Percentiles rank a stretch among this genome's conserved stretches.
phyloP scores from a whole-genome alignment of 2,329 filamentous ascomycete species.

The Akanthomyces dipterigenus region DNA sequence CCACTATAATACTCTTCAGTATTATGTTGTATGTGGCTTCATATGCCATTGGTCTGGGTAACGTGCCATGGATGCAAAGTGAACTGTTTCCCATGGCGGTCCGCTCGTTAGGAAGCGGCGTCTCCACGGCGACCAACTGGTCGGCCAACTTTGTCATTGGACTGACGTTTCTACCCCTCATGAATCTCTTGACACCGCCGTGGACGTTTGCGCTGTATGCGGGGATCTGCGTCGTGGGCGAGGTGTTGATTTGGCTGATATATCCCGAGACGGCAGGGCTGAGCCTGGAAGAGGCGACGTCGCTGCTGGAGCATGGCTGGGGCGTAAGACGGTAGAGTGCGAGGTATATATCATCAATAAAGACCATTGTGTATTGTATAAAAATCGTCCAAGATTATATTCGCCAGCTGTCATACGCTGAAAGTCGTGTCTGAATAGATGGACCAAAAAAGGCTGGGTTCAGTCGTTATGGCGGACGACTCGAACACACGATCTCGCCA shows the following conservation, averaged over 20 bases:
- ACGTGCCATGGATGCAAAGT: conserved; percentile 93
- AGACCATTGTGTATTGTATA: background rate
- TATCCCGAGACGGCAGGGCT: conserved; percentile 85
- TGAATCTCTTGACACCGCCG: conserved; percentile 65
- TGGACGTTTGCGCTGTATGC: conserved; percentile 83
- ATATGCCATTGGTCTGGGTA: conserved; percentile 83
- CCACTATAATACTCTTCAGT: conserved; percentile 59
- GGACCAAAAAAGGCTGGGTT: background rate
- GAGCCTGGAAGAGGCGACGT: conserved; percentile 72
- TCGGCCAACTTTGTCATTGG: conserved; percentile 79
- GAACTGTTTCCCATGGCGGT: conserved; percentile 80
- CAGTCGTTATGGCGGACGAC: background rate
- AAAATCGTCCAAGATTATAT: background rate
- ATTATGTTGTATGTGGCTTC: conserved; percentile 79
- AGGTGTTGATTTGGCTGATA: conserved; percentile 60
- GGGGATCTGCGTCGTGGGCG: conserved; percentile 60
- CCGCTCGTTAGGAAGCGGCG: conserved; percentile 62
- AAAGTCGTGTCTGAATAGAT: background rate
- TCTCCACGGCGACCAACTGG: conserved; percentile 82
- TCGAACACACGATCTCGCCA: background rate
- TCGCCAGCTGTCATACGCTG: background rate
- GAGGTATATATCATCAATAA: background rate
- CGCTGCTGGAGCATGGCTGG: conserved; percentile 65
- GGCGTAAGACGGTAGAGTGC: conserved; percentile 41
- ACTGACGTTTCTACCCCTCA: conserved; percentile 80